Conservation (phyloP, 768 basidiomycete genomes). For the Saitozyma podzolica region DNA sequence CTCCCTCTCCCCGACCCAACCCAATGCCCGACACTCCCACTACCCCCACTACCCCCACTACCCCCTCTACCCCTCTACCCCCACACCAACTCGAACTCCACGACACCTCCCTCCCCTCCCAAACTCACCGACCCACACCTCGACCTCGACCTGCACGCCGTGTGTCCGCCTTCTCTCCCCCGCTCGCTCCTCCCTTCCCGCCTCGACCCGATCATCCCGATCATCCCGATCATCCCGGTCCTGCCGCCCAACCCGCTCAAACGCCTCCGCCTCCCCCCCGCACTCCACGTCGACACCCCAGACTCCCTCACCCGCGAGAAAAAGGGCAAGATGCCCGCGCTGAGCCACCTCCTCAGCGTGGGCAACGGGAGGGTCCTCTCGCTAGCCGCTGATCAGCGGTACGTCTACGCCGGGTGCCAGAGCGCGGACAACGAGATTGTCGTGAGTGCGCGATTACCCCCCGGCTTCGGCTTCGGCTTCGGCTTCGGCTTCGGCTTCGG, state of each 20-base stretch:
- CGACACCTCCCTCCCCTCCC: slow-evolving; percentile 2
- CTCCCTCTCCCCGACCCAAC: too few species aligned
- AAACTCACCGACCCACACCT: background rate
- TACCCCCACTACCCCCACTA: background rate
- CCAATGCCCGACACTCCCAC: background rate
- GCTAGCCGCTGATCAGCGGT: slow-evolving; percentile 64
- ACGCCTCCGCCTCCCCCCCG: slow-evolving; percentile 9
- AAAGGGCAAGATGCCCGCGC: slow-evolving; percentile 48
- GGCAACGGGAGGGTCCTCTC: slow-evolving; percentile 44
- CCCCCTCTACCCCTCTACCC: background rate
- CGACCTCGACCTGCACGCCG: background rate
- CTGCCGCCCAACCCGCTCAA: slow-evolving; percentile 4
- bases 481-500: too few species aligned
- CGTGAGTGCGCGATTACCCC: slow-evolving; percentile 54
- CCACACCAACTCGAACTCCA: background rate
- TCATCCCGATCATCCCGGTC: background rate
- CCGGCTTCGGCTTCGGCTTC: too few species aligned
- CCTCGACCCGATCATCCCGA: background rate
- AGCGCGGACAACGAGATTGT: slow-evolving; percentile 65
- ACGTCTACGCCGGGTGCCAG: slow-evolving; percentile 84
- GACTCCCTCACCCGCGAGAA: slow-evolving; percentile 47
- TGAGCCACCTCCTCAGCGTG: slow-evolving; percentile 48
- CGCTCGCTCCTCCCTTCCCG: slow-evolving; percentile 1
- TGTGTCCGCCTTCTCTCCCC: slow-evolving; percentile 2
- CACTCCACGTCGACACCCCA: slow-evolving; percentile 20